phyloP scores from a whole-genome alignment of 805 yeast genomes.

The Ogataea degrootiae region DNA sequence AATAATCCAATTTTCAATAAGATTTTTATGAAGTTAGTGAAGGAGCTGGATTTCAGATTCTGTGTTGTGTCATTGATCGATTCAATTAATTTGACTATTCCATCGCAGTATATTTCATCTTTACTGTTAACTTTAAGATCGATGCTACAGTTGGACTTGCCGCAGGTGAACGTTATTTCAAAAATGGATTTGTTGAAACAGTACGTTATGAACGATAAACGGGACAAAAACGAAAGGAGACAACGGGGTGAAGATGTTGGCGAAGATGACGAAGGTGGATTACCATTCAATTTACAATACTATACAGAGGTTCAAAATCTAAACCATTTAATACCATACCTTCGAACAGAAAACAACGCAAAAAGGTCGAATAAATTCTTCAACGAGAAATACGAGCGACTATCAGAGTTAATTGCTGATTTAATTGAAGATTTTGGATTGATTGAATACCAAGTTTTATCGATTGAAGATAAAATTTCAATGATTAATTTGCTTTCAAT shows the following conservation, averaged over 20 bases:
- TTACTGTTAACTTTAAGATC: conserved; percentile 77
- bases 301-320: conserved; percentile 93
- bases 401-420: conserved; percentile 77
- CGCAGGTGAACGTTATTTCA: conserved; percentile 89
- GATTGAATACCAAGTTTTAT: conserved; percentile 82
- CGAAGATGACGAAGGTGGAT: conserved; percentile 46
- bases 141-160: conserved; percentile 89
- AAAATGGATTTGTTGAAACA: conserved; percentile 78
- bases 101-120: conserved; percentile 84
- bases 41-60: conserved; percentile 61
- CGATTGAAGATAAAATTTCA: conserved; percentile 86
- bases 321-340: conserved; percentile 55
- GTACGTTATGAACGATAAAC: conserved; percentile 33
- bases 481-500: conserved; percentile 78
- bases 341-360: conserved; percentile 70
- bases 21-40: conserved; percentile 63
- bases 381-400: conserved; percentile 40
- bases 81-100: conserved; percentile 73
- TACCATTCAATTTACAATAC: conserved; percentile 78
- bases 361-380: conserved; percentile 52
- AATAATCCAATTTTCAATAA: conserved; percentile 71
- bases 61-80: conserved; percentile 88
- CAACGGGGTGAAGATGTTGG: conserved; percentile 11
- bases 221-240: conserved; percentile 15
- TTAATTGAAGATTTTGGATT: conserved; percentile 82